These are phyloP conservation scores for Scenedesmus sp. DNA, from an alignment of 163 green algal genomes.

Conservation along the genomic window DNA sequence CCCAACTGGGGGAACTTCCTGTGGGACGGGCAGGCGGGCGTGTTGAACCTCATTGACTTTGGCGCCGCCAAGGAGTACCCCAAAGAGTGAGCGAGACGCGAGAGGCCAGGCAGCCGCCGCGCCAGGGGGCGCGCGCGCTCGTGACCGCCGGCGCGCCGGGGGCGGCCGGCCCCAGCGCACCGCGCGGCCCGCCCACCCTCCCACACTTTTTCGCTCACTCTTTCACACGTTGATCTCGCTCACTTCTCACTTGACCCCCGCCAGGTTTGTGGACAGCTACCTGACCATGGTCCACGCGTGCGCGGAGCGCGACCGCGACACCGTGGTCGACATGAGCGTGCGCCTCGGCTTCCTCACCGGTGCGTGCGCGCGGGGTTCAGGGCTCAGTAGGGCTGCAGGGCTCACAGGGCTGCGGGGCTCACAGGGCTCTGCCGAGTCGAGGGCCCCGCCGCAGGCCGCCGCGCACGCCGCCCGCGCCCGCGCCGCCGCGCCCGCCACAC, in stretches of 20 bases:
- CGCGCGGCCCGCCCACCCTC: too few relatives aligned
- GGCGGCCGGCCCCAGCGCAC: too few relatives aligned
- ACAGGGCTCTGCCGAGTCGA: too few relatives aligned
- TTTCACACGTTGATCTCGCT: too few relatives aligned
- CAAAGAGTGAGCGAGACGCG: slow-evolving; percentile 54
- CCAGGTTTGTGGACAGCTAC: slow-evolving; percentile 88
- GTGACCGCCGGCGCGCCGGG: too few relatives aligned
- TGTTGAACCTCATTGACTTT: slow-evolving; percentile 96
- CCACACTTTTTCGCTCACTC: neutral
- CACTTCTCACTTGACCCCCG: slow-evolving; percentile 58
- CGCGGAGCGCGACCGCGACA: slow-evolving; percentile 71
- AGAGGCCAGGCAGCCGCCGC: too few relatives aligned
- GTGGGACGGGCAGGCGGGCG: slow-evolving; percentile 78
- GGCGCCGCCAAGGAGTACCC: slow-evolving; percentile 84
- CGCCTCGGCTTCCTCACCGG: slow-evolving; percentile 95
- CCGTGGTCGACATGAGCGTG: slow-evolving; percentile 75
- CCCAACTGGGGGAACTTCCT: slow-evolving; percentile 99
- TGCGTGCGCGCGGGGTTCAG: slow-evolving; percentile 47
- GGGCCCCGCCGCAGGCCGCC: too few relatives aligned
- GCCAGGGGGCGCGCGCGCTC: too few relatives aligned
- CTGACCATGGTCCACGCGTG: slow-evolving; percentile 91
- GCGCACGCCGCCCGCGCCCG: too few relatives aligned
- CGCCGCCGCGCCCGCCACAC: too few relatives aligned
- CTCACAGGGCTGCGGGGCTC: neutral
- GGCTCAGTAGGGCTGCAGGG: neutral